These are phyloP conservation scores for Talaromyces rugulosus DNA, from an alignment of 2,329 filamentous ascomycete species.

Conservation along the genomic window DNA sequence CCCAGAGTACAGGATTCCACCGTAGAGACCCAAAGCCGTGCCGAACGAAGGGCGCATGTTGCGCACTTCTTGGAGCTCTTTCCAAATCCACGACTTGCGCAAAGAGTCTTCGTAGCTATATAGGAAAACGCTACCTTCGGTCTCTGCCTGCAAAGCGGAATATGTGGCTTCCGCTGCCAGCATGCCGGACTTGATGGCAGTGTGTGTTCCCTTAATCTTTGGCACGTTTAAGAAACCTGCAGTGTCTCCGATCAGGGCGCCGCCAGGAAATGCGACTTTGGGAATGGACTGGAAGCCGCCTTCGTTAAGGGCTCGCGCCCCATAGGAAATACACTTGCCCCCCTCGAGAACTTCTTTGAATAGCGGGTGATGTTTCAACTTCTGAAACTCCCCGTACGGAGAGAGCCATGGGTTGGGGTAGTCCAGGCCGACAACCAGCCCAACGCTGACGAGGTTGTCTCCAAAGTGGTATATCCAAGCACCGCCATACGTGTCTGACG, in stretches of 20 bases:
- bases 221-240: conserved; percentile 96
- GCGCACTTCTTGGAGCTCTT: conserved; percentile 87
- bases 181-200: conserved; percentile 97
- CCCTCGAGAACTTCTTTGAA: conserved; percentile 85
- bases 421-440: conserved; percentile 87
- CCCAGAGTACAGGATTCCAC: conserved; percentile 87
- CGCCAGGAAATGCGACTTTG: conserved; percentile 93
- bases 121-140: conserved; percentile 74
- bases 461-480: conserved; percentile 99
- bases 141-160: conserved; percentile 59
- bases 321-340: conserved; percentile 96
- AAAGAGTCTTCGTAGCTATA: conserved; percentile 91
- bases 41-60: conserved; percentile 98
- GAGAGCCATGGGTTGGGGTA: conserved; percentile 96
- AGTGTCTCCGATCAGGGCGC: conserved; percentile 91
- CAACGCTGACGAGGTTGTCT: conserved; percentile 90
- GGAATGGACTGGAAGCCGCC: conserved; percentile 97
- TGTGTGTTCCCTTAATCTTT: conserved; percentile 98
- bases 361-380: conserved; percentile 95
- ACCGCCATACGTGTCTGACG: conserved; percentile 86
- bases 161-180: conserved; percentile 88
- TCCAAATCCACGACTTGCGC: conserved; percentile 84
- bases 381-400: conserved; percentile 94
- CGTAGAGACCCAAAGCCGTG: conserved; percentile 77
- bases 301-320: conserved; percentile 84